Base-by-base conservation (phyloP, 1,284 basidiomycete genomes). In the Cutaneotrichosporon sp. region DNA sequence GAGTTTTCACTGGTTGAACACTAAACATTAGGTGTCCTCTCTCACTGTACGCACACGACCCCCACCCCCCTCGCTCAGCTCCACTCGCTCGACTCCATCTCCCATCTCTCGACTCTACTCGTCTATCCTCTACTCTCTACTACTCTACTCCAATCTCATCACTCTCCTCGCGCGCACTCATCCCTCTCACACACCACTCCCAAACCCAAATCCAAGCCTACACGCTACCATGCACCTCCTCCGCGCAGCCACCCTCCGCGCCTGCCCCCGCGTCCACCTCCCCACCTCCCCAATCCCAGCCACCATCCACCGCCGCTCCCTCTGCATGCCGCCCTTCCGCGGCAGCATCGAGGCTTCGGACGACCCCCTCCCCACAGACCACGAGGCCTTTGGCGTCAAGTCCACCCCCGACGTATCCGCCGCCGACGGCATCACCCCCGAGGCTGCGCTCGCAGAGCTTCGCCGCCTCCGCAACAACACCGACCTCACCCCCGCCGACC, bases 251-350 rank as follows among this genome's bases (percentile, higher is more conserved):
- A 18, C 52, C 8, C 31, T 34, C 20, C 31, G 31, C 50, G n/a
- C 14, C 50, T n/a, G n/a, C n/a, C n/a, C n/a, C n/a, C 50, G 50
- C 31, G n/a, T n/a, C 20, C 31, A 36, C 29, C 31, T 9, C 9
- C 9, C 50, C 29, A n/a, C n/a, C 10, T 22, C n/a, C 16, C 50
- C 31, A 22, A n/a, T n/a, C n/a, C n/a, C n/a, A n/a, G n/a, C 20
- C 20, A 11, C 50, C 18, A 14, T 8, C 43, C 13, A 29, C 43
- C 43, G 20, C 46, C 60, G 60, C 36, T 31, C 43, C 18, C 52
- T 62, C 24, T 62, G 60, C 56, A 54, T 62, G 52, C 61, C 61
- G 10, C 61, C 61, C 14, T 54, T 57, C 47, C 60, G 64, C 11
- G 46, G 27, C 16, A n/a, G 29, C 27, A 27, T 43, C 25, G 55